These are phyloP conservation scores for Penicillium sp. DNA, from an alignment of 2,329 filamentous ascomycete species.

Conservation along the genomic window DNA sequence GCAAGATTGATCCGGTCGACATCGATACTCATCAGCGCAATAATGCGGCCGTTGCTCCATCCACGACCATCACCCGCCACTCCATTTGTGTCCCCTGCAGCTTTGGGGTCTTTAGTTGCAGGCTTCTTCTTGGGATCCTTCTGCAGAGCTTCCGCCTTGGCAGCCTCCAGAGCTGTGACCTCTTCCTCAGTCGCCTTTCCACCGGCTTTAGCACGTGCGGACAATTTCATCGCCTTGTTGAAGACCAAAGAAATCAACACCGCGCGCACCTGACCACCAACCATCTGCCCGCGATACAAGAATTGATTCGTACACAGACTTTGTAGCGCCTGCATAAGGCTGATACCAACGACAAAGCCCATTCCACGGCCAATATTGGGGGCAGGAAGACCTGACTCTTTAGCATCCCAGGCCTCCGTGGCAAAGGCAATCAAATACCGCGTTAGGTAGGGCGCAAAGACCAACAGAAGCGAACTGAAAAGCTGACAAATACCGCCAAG, in stretches of 20 bases:
- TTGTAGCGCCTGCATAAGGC: slow-evolving; percentile 79
- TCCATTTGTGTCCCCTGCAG: slow-evolving; percentile 42
- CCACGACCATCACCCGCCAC: slow-evolving; percentile 71
- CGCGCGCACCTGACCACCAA: slow-evolving; percentile 79
- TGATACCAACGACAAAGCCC: slow-evolving; percentile 81
- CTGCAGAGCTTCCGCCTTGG: slow-evolving; percentile 41
- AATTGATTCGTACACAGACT: slow-evolving; percentile 85
- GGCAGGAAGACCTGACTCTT: slow-evolving; percentile 49
- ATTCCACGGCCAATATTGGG: slow-evolving; percentile 75
- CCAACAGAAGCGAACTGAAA: slow-evolving; percentile 68
- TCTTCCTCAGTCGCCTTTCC: slow-evolving; percentile 58
- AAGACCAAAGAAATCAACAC: slow-evolving; percentile 85
- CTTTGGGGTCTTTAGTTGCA: slow-evolving; percentile 32
- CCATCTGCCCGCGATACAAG: slow-evolving; percentile 87
- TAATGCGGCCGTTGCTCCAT: slow-evolving; percentile 89
- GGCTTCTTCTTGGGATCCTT: slow-evolving; percentile 24
- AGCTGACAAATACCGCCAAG: slow-evolving; percentile 78
- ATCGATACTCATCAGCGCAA: slow-evolving; percentile 93
- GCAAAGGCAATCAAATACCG: slow-evolving; percentile 86
- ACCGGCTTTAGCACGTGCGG: slow-evolving; percentile 82
- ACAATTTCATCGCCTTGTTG: slow-evolving; percentile 87
- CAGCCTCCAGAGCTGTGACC: slow-evolving; percentile 44
- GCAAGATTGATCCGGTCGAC: slow-evolving; percentile 91
- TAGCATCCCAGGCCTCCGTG: slow-evolving; percentile 71
- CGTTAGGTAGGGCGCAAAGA: slow-evolving; percentile 80